Conservation (phyloP, 176 grass and related monocot genomes). For the Thinopyrum elongatum region DNA sequence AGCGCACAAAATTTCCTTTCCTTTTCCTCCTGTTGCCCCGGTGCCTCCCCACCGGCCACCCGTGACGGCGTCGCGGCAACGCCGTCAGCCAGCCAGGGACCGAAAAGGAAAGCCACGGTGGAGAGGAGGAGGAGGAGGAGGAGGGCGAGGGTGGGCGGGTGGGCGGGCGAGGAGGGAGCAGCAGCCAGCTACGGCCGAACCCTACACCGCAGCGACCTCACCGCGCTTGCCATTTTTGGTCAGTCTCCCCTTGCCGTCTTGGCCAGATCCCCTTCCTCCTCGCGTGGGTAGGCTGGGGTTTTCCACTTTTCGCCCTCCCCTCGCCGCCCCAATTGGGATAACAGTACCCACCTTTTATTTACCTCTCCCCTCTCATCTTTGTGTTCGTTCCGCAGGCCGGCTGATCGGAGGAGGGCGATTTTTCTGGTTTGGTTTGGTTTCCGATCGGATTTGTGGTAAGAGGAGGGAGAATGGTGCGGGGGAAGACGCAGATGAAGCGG, state of each 20-base stretch:
- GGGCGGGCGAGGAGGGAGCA: background rate
- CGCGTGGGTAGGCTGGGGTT: background rate
- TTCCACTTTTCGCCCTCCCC: slow-evolving; percentile 31
- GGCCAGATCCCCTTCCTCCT: slow-evolving; percentile 35
- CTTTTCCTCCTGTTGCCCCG: background rate
- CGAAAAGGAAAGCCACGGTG: slow-evolving; percentile 53
- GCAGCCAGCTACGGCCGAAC: slow-evolving; percentile 29
- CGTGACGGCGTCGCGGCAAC: slow-evolving; percentile 21
- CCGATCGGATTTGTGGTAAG: background rate
- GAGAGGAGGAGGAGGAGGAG: slow-evolving; percentile 7
- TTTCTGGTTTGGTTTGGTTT: background rate
- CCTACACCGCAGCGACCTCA: slow-evolving; percentile 24
- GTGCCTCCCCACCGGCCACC: background rate
- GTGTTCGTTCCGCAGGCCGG: background rate
- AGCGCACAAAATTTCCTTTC: background rate
- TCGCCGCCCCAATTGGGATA: slow-evolving; percentile 40
- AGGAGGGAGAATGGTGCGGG: slow-evolving; percentile 56
- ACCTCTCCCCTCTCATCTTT: background rate
- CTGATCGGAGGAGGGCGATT: background rate
- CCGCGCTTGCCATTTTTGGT: slow-evolving; percentile 55
- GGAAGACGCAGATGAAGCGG: slow-evolving; percentile 76
- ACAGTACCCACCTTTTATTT: background rate
- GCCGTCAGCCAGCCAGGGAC: slow-evolving; percentile 5
- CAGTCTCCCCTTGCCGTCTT: slow-evolving; percentile 27
- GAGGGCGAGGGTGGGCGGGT: background rate